Percentiles rank a stretch among this genome's conserved stretches.
Evolutionary conservation across 2,329 filamentous ascomycete species (phyloP).

Genomic region (Nothopassalora personata): DNA sequence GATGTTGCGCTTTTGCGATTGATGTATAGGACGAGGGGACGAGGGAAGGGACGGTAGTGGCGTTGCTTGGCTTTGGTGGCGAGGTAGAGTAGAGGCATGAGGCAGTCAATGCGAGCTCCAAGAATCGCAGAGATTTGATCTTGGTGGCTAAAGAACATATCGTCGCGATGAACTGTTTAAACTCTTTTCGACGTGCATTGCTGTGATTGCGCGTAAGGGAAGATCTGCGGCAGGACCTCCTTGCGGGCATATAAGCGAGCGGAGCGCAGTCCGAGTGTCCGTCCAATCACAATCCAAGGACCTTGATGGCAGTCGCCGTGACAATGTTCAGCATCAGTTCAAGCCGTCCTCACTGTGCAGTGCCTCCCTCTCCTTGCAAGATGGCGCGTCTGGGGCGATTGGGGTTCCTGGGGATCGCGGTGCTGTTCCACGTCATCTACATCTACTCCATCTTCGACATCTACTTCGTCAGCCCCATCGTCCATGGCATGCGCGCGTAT

Average conservation of each 20-base stretch:
- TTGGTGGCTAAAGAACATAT: no score
- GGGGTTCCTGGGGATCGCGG: conserved; percentile 79
- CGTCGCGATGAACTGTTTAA: no score
- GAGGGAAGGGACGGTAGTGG: no score
- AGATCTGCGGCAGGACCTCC: not conserved
- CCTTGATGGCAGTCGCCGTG: not conserved
- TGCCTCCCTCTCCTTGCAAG: conserved; percentile 6
- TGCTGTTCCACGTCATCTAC: conserved; percentile 90
- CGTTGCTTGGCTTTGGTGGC: no score
- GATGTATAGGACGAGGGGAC: no score
- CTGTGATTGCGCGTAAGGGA: not conserved
- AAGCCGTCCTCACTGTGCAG: not conserved
- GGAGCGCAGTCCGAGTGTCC: no score
- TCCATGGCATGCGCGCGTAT: conserved; percentile 87
- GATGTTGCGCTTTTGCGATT: not conserved
- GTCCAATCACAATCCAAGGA: not conserved
- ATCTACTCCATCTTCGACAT: conserved; percentile 96
- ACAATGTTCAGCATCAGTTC: not conserved
- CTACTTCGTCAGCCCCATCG: conserved; percentile 96
- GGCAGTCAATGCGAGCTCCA: no score
- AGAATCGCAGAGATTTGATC: no score
- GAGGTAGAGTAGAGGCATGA: no score
- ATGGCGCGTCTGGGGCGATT: conserved; percentile 61
- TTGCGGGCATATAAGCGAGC: not conserved
- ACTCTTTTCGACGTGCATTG: no score